Base-by-base conservation (phyloP, 2,329 filamentous ascomycete genomes). In the Arachnomyces sp. region DNA sequence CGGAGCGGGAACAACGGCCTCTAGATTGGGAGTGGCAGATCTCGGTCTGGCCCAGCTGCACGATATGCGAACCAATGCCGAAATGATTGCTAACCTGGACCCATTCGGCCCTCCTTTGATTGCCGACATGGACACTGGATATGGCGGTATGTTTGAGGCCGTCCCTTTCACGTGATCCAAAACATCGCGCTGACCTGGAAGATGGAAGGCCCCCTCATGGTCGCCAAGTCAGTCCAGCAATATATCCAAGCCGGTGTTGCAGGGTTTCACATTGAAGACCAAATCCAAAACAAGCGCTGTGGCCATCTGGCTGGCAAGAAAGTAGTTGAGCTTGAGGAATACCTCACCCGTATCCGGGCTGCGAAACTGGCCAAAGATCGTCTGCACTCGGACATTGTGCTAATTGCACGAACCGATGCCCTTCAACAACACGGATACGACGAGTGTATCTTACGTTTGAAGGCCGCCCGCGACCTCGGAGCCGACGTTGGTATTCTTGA, bases 341-440 rank as follows among this genome's bases (percentile, higher is more conserved):
- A 69, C 48, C 54, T 68, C n/a, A 57, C 65, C n/a, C 67, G 79
- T 0, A 76, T 83, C 50, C 63, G 71, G 1, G 78, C 78, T 0
- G 77, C 77, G 0, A 63, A 60, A 9, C 60, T 66, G 6, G 73
- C 76, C 1, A 63, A 77, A 2, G 57, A 67, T 15, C 60, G 64
- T 13, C 54, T 72, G 21, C 63, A 65, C 8, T 67, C 67, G 12
- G 78, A 82, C 46, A 77, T 83, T 29, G 69, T 83, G 18, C 69
- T 83, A 40, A 82, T 84, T 42, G 78, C 78, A 1, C 68, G 79
- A 8, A 82, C 78, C 0, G 79, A 83, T 49, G 74, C 78, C 1
- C 59, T 79, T 3, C 75, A 78, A 44, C 61, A 65, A 0, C 62
- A 69, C 4, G 78, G 77, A 0, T 82, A 74, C 46, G 74, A 76